These are phyloP conservation scores for Acanthamoeba royreba DNA, from an alignment of 208 protist species.

Conservation along the genomic window DNA sequence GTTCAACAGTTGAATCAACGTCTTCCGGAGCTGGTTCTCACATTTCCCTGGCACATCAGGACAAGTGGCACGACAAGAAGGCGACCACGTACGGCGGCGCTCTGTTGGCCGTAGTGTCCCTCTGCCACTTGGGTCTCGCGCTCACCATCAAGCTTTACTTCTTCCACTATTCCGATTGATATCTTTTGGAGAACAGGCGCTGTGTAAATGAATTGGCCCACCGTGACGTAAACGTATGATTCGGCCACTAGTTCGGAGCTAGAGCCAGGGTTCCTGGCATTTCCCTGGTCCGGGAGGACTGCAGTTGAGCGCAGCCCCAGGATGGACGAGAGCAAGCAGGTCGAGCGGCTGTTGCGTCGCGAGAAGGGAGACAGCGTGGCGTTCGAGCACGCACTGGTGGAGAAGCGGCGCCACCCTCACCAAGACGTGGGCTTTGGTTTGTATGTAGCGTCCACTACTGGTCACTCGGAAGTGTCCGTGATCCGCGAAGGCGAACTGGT, in stretches of 20 bases:
- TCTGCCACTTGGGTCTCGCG: neutral
- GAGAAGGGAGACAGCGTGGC: neutral
- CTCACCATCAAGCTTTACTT: conserved; percentile 44
- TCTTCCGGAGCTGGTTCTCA: neutral
- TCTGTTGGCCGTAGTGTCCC: neutral
- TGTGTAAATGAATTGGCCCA: too few relatives aligned
- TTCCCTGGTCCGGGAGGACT: too few relatives aligned
- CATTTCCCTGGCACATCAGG: neutral
- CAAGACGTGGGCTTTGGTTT: neutral
- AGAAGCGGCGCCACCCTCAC: neutral
- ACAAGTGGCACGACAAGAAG: neutral
- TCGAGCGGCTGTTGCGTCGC: neutral
- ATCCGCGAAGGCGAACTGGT: neutral
- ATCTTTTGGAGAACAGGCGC: too few relatives aligned
- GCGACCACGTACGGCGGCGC: neutral
- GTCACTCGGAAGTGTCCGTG: neutral
- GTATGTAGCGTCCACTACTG: neutral
- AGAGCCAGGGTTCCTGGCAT: too few relatives aligned
- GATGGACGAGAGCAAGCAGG: neutral
- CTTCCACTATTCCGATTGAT: conserved; percentile 17
- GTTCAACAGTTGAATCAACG: neutral
- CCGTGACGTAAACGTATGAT: too few relatives aligned
- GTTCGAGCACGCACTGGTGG: neutral
- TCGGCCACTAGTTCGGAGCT: too few relatives aligned
- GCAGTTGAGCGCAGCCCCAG: too few relatives aligned